Percentiles rank a stretch among this genome's conserved stretches.
These are phyloP conservation scores for Yamadazyma sp. DNA, from an alignment of 1,139 yeast species.

Conservation along the genomic window DNA sequence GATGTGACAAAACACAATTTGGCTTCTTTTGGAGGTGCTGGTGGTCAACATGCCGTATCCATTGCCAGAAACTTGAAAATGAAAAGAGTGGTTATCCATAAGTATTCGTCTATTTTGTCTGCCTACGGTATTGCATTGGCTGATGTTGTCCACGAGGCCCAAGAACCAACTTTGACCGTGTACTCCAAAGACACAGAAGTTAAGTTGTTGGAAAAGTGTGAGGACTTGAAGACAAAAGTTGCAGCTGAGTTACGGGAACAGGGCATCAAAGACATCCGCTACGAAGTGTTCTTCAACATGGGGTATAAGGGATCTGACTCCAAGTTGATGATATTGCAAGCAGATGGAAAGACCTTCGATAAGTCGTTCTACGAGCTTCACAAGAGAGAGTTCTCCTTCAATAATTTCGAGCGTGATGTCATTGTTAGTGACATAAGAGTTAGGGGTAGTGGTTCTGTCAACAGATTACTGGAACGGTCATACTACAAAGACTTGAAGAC, in stretches of 20 bases:
- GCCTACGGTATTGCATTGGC: slow-evolving; percentile 24
- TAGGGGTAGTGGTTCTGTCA: slow-evolving; percentile 38
- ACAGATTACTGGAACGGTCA: slow-evolving; percentile 14
- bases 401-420: slow-evolving; percentile 49
- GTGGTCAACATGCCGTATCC: slow-evolving; percentile 23
- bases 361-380: slow-evolving; percentile 51
- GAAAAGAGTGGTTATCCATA: slow-evolving; percentile 21
- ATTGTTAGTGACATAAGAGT: slow-evolving; percentile 20
- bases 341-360: slow-evolving; percentile 23
- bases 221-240: slow-evolving; percentile 13
- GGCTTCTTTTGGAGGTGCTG: slow-evolving; percentile 26
- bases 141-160: slow-evolving; percentile 20
- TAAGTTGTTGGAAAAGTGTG: slow-evolving; percentile 15
- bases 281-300: slow-evolving; percentile 20
- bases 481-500: slow-evolving; percentile 13
- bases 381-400: slow-evolving; percentile 68
- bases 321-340: slow-evolving; percentile 18
- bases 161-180: slow-evolving; percentile 17
- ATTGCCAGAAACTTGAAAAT: slow-evolving; percentile 21
- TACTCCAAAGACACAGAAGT: slow-evolving; percentile 12
- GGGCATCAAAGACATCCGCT: slow-evolving; percentile 18
- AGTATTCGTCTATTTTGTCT: slow-evolving; percentile 22
- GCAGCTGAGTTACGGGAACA: slow-evolving; percentile 17
- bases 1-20: slow-evolving; percentile 21
- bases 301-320: slow-evolving; percentile 24